Base-by-base conservation (phyloP, 495 filamentous ascomycete genomes). In the Aspergillus asperescens region DNA sequence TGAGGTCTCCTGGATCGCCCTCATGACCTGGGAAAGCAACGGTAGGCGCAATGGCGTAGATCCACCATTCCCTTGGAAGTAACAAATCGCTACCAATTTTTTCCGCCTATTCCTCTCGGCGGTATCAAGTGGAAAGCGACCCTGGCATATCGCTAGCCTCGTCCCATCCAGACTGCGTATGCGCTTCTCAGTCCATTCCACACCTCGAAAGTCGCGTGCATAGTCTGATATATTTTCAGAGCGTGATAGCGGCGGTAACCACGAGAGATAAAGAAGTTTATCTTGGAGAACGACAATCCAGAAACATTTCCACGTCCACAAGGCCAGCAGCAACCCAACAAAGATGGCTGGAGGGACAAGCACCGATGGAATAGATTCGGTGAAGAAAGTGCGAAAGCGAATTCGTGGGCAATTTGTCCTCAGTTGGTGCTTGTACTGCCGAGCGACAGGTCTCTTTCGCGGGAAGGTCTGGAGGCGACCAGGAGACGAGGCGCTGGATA, bases 281-380 rank as follows among this genome's bases (percentile, higher is more conserved):
- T 91, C 88, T 65, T 90, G 88, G 62, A 92, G 84, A 5, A 85
- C 56, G 16, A 92, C 74, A 68, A 91, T 81, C 85, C 90, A 88
- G 48, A 84, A 62, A 56, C 86, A 90, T 70, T 93, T 91, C 78
- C 85, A 90, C 0, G 77, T 76, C 84, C 86, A 91, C 9, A 90
- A 74, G 5, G 76, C 70, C 7, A 88, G 52, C 1, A 88, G 65
- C 10, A 94, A 70, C 7, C 86, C 84, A 7, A 70, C 58, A 59
- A 89, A 91, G 41, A 89, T 72, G 5, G 73, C 61, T 0, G 88
- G 88, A 5, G 86, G 84, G 4, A 85, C 57, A 10, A 89, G 65
- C 15, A 79, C 48, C 6, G 78, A 59, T 2, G 81, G 77, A 16
- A 89, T 70, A 55, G 62, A 35, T n/a, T n/a, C n/a, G n/a, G n/a